Percentiles rank a stretch among this genome's conserved stretches.
Conservation (phyloP, 2,329 filamentous ascomycete species). For the Calonectria ilicicola region DNA sequence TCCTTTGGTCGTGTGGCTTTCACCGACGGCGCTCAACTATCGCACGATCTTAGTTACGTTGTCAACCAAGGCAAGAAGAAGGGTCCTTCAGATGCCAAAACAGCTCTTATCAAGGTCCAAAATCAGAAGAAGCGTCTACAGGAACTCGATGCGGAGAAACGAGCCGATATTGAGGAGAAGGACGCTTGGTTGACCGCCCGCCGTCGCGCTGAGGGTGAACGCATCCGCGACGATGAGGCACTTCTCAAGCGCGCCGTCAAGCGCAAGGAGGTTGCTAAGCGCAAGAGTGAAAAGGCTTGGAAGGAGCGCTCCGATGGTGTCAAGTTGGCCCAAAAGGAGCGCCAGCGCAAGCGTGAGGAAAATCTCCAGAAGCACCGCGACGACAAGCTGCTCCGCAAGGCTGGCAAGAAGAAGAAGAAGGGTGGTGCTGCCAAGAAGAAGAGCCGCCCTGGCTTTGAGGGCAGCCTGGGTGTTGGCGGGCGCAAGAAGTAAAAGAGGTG, state of each 20-base stretch:
- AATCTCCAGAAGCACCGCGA: constrained; percentile 81
- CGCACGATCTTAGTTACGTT: constrained; percentile 76
- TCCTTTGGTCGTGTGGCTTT: constrained; percentile 94
- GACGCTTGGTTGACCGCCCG: constrained; percentile 94
- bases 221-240: constrained; percentile 86
- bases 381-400: constrained; percentile 72
- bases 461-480: constrained; percentile 69
- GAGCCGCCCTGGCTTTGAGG: constrained; percentile 76
- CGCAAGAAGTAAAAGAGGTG: constrained; percentile 56
- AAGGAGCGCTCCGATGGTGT: constrained; percentile 78
- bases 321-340: constrained; percentile 79
- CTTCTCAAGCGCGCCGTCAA: constrained; percentile 95
- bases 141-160: constrained; percentile 81
- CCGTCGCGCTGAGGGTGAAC: constrained; percentile 89
- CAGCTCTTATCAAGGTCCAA: constrained; percentile 86
- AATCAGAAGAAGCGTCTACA: constrained; percentile 86
- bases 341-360: constrained; percentile 85
- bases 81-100: constrained; percentile 86
- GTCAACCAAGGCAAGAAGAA: constrained; percentile 71
- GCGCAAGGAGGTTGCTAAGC: constrained; percentile 89
- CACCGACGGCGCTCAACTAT: constrained; percentile 83
- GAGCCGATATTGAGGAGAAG: constrained; percentile 90
- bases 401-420: constrained; percentile 64
- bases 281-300: constrained; percentile 94
- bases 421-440: constrained; percentile 54